Evolutionary conservation across 257 asterid genomes (phyloP).

Genomic region (Solanum pinnatisectum): DNA sequence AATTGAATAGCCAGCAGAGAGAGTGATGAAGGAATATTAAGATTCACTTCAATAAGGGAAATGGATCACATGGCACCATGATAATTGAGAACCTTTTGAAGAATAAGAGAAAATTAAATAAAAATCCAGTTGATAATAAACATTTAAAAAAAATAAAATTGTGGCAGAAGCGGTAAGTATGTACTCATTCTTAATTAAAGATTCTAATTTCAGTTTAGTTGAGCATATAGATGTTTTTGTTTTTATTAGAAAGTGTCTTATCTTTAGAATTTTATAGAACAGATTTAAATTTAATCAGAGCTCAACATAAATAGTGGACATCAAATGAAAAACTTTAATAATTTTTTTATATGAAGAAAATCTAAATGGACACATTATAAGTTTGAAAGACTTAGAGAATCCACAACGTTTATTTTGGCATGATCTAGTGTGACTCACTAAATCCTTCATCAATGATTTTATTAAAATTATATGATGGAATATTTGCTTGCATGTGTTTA

Average conservation of each 20-base stretch:
- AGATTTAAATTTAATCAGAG: fast-evolving
- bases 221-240: background rate
- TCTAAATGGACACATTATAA: background rate
- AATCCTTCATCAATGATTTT: conserved; percentile 1
- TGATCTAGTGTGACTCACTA: conserved; percentile 12
- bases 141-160: background rate
- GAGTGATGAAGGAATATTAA: background rate
- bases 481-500: conserved; percentile 14
- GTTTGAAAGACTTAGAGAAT: background rate
- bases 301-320: fast-evolving
- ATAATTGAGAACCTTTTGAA: background rate
- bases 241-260: background rate
- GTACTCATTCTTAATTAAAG: fast-evolving
- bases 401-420: background rate
- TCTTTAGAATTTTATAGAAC: fast-evolving
- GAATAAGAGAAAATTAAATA: background rate
- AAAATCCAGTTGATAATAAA: background rate
- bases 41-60: background rate
- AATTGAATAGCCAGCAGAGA: background rate
- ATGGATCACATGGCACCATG: conserved; percentile 30
- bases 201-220: fast-evolving
- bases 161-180: background rate
- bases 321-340: too few species aligned
- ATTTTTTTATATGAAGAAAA: background rate
- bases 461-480: background rate